Evolutionary conservation across 768 basidiomycete species (phyloP), one percentile per base, ranked within the genome.

Genomic region (Boletus eberwhitei): DNA sequence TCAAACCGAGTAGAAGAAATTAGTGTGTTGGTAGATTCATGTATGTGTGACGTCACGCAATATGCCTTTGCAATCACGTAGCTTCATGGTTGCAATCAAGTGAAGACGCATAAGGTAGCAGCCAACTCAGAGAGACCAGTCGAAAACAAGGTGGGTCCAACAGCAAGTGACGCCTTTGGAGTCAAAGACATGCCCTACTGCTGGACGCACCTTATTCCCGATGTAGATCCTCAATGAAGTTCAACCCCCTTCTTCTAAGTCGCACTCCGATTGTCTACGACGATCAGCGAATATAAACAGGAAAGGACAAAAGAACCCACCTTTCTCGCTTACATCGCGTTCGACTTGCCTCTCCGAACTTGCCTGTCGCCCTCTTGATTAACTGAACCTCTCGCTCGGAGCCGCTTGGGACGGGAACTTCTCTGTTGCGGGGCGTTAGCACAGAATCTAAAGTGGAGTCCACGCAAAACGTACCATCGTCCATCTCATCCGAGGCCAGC

Each of bases 201-300:
- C 34, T 55, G 64, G 64, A 64, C 63, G 64, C 57, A 64, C 64
- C 63, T 65, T 59, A 38, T 63, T 54, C 22, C 34, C 48, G 6
- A 26, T 24, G 26, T 52, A n/a, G 13, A 12, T 38, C 1, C 35
- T 5, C 8, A 5, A 9, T 5, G 2, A 16, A 16, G 5, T 8
- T 2, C 31, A 3, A 4, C 17, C 5, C 3, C 21, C 37, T 19
- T 3, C 24, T 26, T 11, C 11, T 5, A 6, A 5, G 16, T 9
- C 11, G 8, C 1, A 11, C 8, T 19, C n/a, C 12, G 4, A 26
- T 16, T 17, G 11, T 31, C 38, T 37, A 29, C 21, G 8, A 26
- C 16, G 31, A 17, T 41, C 34, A 32, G 11, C 32, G 24, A 22
- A 35, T 19, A 14, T n/a, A 26, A 11, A 19, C 5, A 17, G 13